Evolutionary conservation across 2,329 filamentous ascomycete species (phyloP).

Genomic region (Beauveria medogensis): DNA sequence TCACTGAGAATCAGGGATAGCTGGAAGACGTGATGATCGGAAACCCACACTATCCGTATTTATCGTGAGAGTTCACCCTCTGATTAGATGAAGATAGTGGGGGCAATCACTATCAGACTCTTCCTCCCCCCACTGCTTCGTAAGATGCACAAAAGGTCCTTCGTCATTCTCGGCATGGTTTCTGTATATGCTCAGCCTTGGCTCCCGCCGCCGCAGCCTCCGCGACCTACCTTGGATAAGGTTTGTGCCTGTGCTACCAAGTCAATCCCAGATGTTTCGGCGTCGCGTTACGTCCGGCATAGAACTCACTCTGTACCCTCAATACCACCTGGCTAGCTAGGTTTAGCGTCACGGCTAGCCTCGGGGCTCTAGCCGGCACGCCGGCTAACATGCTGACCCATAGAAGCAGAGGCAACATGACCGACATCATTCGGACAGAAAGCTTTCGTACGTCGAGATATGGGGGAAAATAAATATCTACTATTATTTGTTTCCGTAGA

Average conservation of each 20-base stretch:
- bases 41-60: not conserved
- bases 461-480: no score
- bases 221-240: not conserved
- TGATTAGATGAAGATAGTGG: not conserved
- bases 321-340: conserved; percentile 1
- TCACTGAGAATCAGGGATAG: not conserved
- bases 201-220: not conserved
- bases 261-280: not conserved
- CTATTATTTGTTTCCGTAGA: no score
- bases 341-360: not conserved
- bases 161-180: not conserved
- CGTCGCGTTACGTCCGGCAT: not conserved
- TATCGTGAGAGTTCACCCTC: not conserved
- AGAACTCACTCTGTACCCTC: not conserved
- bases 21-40: not conserved
- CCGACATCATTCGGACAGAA: no score
- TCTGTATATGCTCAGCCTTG: not conserved
- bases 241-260: not conserved
- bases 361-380: not conserved
- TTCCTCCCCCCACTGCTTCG: not conserved
- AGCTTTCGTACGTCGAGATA: no score
- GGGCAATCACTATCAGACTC: not conserved
- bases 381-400: not conserved
- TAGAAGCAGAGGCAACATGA: not conserved
- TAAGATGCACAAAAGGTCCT: not conserved